These are phyloP conservation scores for Macrotyloma uniflorum DNA, from an alignment of 306 rosid genomes.

Conservation along the genomic window DNA sequence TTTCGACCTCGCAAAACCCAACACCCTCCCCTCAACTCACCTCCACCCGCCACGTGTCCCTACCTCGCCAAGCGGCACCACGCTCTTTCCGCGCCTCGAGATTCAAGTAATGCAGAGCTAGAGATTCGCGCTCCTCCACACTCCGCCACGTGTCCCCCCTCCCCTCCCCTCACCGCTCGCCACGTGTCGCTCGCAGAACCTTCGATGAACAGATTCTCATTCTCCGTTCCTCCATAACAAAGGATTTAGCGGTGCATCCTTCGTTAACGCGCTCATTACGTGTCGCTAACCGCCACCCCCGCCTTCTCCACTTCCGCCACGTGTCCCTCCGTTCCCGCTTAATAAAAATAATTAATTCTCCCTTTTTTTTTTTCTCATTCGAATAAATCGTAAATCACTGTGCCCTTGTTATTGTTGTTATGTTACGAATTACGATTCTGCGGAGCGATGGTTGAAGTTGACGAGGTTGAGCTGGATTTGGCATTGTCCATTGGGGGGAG, in stretches of 20 bases:
- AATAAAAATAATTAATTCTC: too few species aligned
- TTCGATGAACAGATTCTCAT: constrained; percentile 1
- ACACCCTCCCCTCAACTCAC: not conserved
- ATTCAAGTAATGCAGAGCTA: not conserved
- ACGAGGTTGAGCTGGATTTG: constrained; percentile 70
- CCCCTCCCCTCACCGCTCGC: not conserved
- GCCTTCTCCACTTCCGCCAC: constrained; percentile 37
- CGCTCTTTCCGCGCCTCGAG: not conserved
- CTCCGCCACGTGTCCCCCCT: not conserved
- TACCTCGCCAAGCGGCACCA: not conserved
- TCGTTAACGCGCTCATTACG: constrained; percentile 32
- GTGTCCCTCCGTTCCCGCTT: constrained; percentile 3
- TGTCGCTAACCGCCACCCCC: constrained; percentile 43
- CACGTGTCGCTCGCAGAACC: not conserved
- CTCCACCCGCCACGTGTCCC: not conserved
- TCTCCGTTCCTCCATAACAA: constrained; percentile 9
- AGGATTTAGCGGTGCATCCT: constrained; percentile 42
- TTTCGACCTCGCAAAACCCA: not conserved
- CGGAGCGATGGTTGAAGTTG: constrained; percentile 40
- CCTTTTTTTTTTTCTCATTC: too few species aligned
- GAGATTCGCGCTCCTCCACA: not conserved
- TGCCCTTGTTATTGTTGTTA: too few species aligned
- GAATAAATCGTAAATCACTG: too few species aligned
- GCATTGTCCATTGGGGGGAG: constrained; percentile 68
- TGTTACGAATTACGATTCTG: too few species aligned